Percentiles rank a stretch among this genome's conserved stretches.
These are phyloP conservation scores for Agaricus blazei DNA, from an alignment of 768 basidiomycete genomes.

Conservation along the genomic window DNA sequence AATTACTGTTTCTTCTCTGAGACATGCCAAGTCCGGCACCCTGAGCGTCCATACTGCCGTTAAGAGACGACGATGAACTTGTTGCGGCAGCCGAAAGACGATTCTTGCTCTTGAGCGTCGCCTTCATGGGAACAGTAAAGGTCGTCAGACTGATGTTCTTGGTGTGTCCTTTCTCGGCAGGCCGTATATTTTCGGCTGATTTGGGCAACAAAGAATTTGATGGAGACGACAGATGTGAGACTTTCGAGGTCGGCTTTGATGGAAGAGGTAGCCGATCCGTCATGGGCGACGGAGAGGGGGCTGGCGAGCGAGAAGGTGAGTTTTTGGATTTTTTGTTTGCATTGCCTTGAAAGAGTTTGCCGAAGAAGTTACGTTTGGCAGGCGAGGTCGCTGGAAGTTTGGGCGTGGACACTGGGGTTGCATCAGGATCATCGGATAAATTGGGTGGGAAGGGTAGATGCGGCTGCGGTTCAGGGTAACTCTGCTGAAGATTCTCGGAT, in stretches of 20 bases:
- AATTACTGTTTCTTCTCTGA: not conserved
- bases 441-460: constrained; percentile 7
- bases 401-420: constrained; percentile 6
- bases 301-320: constrained; percentile 11
- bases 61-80: constrained; percentile 4
- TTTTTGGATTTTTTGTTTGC: constrained; percentile 7
- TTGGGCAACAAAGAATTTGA: constrained; percentile 11
- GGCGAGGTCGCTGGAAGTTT: constrained; percentile 21
- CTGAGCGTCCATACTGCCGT: not conserved
- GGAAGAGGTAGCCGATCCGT: not conserved
- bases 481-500: constrained; percentile 12
- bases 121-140: constrained; percentile 21
- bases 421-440: not conserved
- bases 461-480: constrained; percentile 10
- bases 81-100: constrained; percentile 18
- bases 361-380: constrained; percentile 57
- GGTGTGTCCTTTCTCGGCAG: constrained; percentile 17
- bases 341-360: constrained; percentile 59
- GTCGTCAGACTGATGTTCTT: constrained; percentile 22
- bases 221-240: constrained; percentile 8
- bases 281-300: not conserved
- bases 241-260: not conserved
- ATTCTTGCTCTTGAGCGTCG: constrained; percentile 21
- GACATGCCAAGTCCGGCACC: not conserved
- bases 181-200: constrained; percentile 2